Evolutionary conservation across 2,329 filamentous ascomycete genomes (phyloP), one percentile per base, ranked within the genome.

Genomic region (Akanthomyces dipterigenus): DNA sequence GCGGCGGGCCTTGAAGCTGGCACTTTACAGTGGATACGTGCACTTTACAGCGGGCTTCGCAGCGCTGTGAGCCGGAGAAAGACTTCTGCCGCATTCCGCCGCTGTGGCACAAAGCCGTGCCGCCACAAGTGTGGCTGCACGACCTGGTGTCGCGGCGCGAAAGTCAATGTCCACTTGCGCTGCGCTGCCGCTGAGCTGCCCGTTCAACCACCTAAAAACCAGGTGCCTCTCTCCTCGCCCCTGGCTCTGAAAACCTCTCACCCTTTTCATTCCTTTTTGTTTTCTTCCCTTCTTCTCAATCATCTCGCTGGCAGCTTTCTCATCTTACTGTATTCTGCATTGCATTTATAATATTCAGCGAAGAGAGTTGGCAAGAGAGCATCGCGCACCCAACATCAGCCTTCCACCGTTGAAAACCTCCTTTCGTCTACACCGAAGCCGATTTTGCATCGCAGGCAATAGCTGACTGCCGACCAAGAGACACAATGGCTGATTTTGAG

Each of bases 401-500:
- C 4, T 18, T 12, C 8, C 14, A 42, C 22, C 22, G 16, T 6
- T 8, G 9, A 26, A 54, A 54, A 5, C 51, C 40, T 8, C n/a
- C 42, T 14, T 46, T 45, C n/a, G 8, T n/a, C 11, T 16, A 43
- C 48, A 36, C 53, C 42, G 43, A 20, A 42, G n/a, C 26, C 43
- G 31, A 31, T 22, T 11, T 5, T 2, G 9, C 34, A 50, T 26
- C 51, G 11, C n/a, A 36, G 26, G 18, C n/a, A 48, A 42, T 28
- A 60, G 34, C 18, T 16, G 26, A 46, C 40, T 22, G 28, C 14
- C 26, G 20, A 56, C 42, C 28, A 6, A 36, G 16, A 49, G 16
- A 62, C 64, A 82, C 66, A 70, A 96, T 96, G 92, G 89, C 90
- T 61, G 90, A 93, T 71, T 84, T 97, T 67, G 93, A 98, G 72